A percentile compares a stretch with the other conserved stretches of the same genome.
Evolutionary conservation across 2,329 filamentous ascomycete genomes (phyloP).

Genomic region (Hymenoscyphus fraxineus): DNA sequence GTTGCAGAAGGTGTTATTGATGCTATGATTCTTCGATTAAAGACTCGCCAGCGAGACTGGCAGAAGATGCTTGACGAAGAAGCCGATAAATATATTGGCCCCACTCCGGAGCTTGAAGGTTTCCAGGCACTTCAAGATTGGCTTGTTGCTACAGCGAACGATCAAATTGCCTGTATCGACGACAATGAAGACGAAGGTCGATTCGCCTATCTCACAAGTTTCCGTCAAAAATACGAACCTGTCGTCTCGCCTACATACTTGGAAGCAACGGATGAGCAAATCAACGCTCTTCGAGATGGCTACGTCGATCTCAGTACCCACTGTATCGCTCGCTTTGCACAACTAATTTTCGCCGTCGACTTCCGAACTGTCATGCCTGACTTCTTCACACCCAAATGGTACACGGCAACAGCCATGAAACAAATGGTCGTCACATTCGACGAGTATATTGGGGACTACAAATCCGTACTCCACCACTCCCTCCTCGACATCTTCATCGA

Average conservation of each 20-base stretch:
- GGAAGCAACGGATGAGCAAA: conserved; percentile 67
- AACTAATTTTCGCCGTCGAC: conserved; percentile 85
- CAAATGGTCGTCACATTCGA: conserved; percentile 93
- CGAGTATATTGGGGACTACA: conserved; percentile 89
- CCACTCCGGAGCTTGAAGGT: conserved; percentile 54
- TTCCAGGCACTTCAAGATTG: conserved; percentile 88
- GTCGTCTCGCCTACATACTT: conserved; percentile 78
- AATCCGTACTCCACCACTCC: conserved; percentile 76
- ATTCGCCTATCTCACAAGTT: conserved; percentile 78
- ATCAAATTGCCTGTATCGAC: conserved; percentile 97
- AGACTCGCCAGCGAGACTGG: conserved; percentile 78
- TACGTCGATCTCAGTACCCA: conserved; percentile 95
- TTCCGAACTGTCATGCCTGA: conserved; percentile 78
- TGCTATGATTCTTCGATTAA: conserved; percentile 87
- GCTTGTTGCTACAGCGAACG: conserved; percentile 94
- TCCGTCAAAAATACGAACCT: conserved; percentile 77
- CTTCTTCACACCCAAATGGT: conserved; percentile 92
- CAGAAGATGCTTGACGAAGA: conserved; percentile 87
- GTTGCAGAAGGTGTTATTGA: conserved; percentile 94
- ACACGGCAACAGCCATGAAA: conserved; percentile 79
- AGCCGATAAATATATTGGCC: conserved; percentile 65
- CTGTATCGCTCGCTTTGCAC: conserved; percentile 83
- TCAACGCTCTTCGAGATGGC: conserved; percentile 75
- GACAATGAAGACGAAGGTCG: conserved; percentile 75
- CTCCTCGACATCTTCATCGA: conserved; percentile 89